Conservation (phyloP, 805 yeast genomes). For the Spathaspora hagerdaliae region DNA sequence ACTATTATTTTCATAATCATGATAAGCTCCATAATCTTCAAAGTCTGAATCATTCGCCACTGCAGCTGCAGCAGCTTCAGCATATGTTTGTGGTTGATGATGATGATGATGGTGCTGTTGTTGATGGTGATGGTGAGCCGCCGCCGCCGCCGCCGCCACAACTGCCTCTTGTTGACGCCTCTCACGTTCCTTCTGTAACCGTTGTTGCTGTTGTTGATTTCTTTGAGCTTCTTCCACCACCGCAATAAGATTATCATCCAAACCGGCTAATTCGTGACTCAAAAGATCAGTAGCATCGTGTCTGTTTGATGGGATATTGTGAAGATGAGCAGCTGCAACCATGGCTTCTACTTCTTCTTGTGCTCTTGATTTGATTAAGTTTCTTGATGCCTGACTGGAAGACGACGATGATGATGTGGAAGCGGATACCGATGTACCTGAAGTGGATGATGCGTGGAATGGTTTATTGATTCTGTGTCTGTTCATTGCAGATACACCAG, state of each 20-base stretch:
- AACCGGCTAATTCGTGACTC: slow-evolving; percentile 38
- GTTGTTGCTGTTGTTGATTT: slow-evolving; percentile 15
- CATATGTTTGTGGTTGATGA: slow-evolving; percentile 6
- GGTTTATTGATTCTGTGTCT: neutral
- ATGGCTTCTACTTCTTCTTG: slow-evolving; percentile 31
- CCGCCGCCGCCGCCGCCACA: too few relatives aligned
- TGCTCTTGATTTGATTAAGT: slow-evolving; percentile 11
- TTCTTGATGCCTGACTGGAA: slow-evolving; percentile 20
- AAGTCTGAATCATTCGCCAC: neutral
- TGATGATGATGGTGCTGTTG: slow-evolving; percentile 2
- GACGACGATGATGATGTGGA: slow-evolving; percentile 2
- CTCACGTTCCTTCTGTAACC: slow-evolving; percentile 35
- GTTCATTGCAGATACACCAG: slow-evolving; percentile 7
- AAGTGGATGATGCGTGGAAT: neutral
- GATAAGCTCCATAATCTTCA: slow-evolving; percentile 1
- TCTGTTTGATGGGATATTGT: slow-evolving; percentile 18
- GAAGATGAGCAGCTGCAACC: slow-evolving; percentile 24
- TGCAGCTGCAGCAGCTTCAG: slow-evolving; percentile 9
- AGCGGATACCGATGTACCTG: neutral
- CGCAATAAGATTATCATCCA: slow-evolving; percentile 49
- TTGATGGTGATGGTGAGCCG: too few relatives aligned
- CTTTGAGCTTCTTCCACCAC: slow-evolving; percentile 54
- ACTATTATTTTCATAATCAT: slow-evolving; percentile 1
- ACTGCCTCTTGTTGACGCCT: slow-evolving; percentile 12
- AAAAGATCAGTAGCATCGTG: slow-evolving; percentile 28